These are phyloP conservation scores for Rubroboletus pulcherrimus DNA, from an alignment of 768 basidiomycete species.

Conservation along the genomic window DNA sequence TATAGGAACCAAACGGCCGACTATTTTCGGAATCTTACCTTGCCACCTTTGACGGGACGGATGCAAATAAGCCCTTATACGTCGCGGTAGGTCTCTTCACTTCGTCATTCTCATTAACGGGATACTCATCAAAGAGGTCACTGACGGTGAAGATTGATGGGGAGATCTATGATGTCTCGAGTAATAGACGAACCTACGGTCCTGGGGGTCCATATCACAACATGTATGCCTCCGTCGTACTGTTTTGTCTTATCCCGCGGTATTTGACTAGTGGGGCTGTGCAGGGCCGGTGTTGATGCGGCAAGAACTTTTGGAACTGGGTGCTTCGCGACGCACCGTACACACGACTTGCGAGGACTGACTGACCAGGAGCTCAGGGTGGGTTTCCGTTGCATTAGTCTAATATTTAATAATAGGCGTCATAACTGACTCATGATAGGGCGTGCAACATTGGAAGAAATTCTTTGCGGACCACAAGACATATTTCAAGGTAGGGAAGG, in stretches of 20 bases:
- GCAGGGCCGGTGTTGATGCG: conserved; percentile 82
- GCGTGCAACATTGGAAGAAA: conserved; percentile 82
- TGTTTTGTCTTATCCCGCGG: conserved; percentile 10
- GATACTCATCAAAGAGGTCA: conserved; percentile 5
- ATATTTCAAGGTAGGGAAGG: conserved; percentile 75
- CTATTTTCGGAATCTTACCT: conserved; percentile 75
- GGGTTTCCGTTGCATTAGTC: conserved; percentile 25
- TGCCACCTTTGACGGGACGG: conserved; percentile 66
- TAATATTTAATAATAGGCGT: not conserved
- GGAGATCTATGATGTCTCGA: conserved; percentile 90
- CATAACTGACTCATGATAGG: conserved; percentile 37
- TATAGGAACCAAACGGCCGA: conserved; percentile 50
- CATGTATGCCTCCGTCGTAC: conserved; percentile 44
- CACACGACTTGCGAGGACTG: conserved; percentile 86
- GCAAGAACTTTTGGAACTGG: conserved; percentile 91
- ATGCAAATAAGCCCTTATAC: conserved; percentile 67
- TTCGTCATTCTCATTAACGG: conserved; percentile 3
- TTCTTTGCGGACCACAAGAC: conserved; percentile 82
- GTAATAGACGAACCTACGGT: conserved; percentile 72
- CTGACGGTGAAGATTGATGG: conserved; percentile 68
- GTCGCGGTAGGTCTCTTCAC: conserved; percentile 59
- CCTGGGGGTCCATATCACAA: conserved; percentile 82
- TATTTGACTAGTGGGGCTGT: conserved; percentile 21
- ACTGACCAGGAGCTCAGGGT: conserved; percentile 68
- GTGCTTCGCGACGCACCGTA: conserved; percentile 87